These are phyloP conservation scores for Lactarius evosmus DNA, from an alignment of 768 basidiomycete species.

Conservation along the genomic window DNA sequence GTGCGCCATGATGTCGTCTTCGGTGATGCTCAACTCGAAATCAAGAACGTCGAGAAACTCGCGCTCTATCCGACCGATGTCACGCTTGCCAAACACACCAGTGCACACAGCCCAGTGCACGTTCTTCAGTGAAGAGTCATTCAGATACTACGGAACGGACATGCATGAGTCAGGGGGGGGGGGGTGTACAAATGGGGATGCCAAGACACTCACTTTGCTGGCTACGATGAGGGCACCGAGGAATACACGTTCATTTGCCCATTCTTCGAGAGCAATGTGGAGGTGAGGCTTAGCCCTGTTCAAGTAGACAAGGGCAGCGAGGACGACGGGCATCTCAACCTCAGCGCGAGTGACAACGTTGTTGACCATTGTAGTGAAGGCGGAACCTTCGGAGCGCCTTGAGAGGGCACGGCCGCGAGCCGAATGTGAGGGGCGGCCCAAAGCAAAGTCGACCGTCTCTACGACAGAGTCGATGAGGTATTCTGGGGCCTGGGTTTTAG, in stretches of 20 bases:
- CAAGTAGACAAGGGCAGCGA: constrained; percentile 74
- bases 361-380: constrained; percentile 62
- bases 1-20: constrained; percentile 53
- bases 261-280: constrained; percentile 76
- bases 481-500: constrained; percentile 41
- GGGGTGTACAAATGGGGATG: constrained; percentile 19
- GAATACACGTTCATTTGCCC: constrained; percentile 89
- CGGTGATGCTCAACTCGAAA: constrained; percentile 61
- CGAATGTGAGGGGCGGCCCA: constrained; percentile 61
- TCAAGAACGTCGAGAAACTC: constrained; percentile 78
- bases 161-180: neutral
- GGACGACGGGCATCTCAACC: constrained; percentile 63
- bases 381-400: constrained; percentile 49
- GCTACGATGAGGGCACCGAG: constrained; percentile 86
- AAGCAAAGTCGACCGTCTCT: constrained; percentile 73
- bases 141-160: constrained; percentile 55
- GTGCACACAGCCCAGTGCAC: constrained; percentile 82
- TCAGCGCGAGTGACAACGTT: constrained; percentile 72
- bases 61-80: constrained; percentile 73
- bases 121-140: constrained; percentile 87
- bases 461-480: constrained; percentile 65
- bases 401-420: constrained; percentile 46
- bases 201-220: constrained; percentile 58
- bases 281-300: constrained; percentile 73
- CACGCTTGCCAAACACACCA: constrained; percentile 72